These are phyloP conservation scores for Tylopilus rubrobrunneus DNA, from an alignment of 768 basidiomycete species.

Conservation along the genomic window DNA sequence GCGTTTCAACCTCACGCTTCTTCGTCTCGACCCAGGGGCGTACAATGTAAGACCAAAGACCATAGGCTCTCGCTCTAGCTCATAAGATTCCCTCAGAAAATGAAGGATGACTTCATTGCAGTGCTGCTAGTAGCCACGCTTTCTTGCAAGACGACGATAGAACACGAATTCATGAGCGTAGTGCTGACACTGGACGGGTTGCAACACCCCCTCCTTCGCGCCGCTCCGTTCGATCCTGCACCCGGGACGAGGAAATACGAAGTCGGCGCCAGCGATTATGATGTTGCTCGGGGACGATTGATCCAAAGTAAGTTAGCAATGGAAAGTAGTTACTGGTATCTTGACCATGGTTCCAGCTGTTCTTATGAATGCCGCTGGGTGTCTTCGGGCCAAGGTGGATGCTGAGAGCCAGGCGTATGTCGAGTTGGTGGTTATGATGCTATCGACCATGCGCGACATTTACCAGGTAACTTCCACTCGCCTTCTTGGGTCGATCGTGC, in stretches of 20 bases:
- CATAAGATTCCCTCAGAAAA: slow-evolving; percentile 32
- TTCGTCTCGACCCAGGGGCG: slow-evolving; percentile 56
- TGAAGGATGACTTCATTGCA: slow-evolving; percentile 48
- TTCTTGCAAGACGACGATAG: slow-evolving; percentile 44
- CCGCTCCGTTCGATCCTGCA: slow-evolving; percentile 27
- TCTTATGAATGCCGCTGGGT: slow-evolving; percentile 39
- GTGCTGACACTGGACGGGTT: slow-evolving; percentile 58
- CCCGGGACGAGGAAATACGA: slow-evolving; percentile 23
- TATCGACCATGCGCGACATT: slow-evolving; percentile 50
- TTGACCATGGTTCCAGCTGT: slow-evolving; percentile 36
- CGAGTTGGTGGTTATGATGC: slow-evolving; percentile 41
- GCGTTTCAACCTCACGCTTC: slow-evolving; percentile 53
- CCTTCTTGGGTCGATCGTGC: neutral
- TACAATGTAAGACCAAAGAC: slow-evolving; percentile 46
- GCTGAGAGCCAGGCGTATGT: slow-evolving; percentile 37
- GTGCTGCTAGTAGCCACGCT: slow-evolving; percentile 52
- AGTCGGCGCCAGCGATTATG: slow-evolving; percentile 31
- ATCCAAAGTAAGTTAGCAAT: slow-evolving; percentile 34
- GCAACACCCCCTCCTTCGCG: slow-evolving; percentile 48
- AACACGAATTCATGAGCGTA: slow-evolving; percentile 54
- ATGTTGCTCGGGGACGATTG: slow-evolving; percentile 34
- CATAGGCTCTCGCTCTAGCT: neutral
- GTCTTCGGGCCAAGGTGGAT: slow-evolving; percentile 32
- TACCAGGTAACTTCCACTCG: slow-evolving; percentile 36
- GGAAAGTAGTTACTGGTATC: slow-evolving; percentile 6